Conservation (phyloP, 2,329 filamentous ascomycete species). For the Sclerotinia glacialis region DNA sequence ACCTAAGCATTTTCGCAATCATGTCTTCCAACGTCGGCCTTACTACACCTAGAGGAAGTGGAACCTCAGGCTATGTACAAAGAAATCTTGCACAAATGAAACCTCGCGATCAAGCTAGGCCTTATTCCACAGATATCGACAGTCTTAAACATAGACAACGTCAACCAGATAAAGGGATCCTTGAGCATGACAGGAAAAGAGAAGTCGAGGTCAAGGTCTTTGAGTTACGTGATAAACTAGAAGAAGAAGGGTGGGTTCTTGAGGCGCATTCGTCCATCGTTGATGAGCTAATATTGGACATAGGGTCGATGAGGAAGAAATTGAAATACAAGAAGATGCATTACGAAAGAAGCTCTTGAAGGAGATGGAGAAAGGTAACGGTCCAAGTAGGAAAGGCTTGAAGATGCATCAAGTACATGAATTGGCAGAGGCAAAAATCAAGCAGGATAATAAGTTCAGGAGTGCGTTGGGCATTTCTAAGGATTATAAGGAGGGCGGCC, state of each 20-base stretch:
- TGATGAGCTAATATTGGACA: conserved; percentile 16
- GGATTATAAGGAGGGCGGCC: conserved; percentile 80
- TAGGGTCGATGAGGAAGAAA: conserved; percentile 83
- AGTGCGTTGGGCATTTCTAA: conserved; percentile 83
- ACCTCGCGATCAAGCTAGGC: conserved; percentile 66
- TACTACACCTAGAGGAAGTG: conserved; percentile 87
- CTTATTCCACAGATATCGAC: conserved; percentile 68
- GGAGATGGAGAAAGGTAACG: conserved; percentile 41
- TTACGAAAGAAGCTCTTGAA: conserved; percentile 61
- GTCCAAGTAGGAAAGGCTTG: conserved; percentile 54
- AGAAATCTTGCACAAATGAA: conserved; percentile 87
- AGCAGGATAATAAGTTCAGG: conserved; percentile 85
- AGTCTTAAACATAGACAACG: conserved; percentile 71
- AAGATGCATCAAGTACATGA: conserved; percentile 97
- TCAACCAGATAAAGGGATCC: conserved; percentile 85
- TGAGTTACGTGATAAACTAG: conserved; percentile 83
- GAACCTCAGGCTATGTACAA: conserved; percentile 96
- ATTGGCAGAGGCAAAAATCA: conserved; percentile 91
- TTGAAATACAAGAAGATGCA: conserved; percentile 70
- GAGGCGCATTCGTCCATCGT: background rate
- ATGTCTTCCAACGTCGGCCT: conserved; percentile 99
- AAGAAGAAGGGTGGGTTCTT: conserved; percentile 71
- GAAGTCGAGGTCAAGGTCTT: conserved; percentile 92
- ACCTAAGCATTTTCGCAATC: background rate
- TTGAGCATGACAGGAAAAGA: conserved; percentile 90